Percentiles rank a stretch among this genome's conserved stretches.
Conservation (phyloP, 129 eudicot species). For the Pseudognaphalium luteoalbum region DNA sequence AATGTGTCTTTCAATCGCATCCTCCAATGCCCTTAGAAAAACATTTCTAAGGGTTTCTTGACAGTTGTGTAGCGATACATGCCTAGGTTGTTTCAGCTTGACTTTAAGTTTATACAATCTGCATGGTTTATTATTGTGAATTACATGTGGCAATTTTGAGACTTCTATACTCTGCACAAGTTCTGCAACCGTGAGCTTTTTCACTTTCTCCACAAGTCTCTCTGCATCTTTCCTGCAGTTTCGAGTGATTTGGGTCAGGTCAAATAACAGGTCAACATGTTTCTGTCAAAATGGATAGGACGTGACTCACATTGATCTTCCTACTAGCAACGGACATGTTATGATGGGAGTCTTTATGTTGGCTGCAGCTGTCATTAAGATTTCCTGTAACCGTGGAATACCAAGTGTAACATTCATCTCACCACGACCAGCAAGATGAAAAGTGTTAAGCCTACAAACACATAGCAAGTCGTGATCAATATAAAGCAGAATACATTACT, state of each 20-base stretch:
- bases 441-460: constrained; percentile 78
- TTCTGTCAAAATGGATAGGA: not conserved
- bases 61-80: constrained; percentile 51
- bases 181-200: constrained; percentile 74
- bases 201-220: constrained; percentile 61
- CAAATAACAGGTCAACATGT: not conserved
- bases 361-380: constrained; percentile 80
- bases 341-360: constrained; percentile 87
- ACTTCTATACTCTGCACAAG: constrained; percentile 77
- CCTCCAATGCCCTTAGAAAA: constrained; percentile 67
- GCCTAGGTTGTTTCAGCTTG: constrained; percentile 57
- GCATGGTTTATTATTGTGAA: constrained; percentile 32
- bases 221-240: constrained; percentile 75
- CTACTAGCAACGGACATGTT: constrained; percentile 76
- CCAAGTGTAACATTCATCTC: constrained; percentile 99
- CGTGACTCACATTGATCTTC: constrained; percentile 59
- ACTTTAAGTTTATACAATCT: constrained; percentile 68
- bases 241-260: not conserved
- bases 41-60: constrained; percentile 46
- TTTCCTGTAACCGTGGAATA: constrained; percentile 97
- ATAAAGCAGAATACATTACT: constrained; percentile 8
- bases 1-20: constrained; percentile 69
- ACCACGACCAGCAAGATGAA: constrained; percentile 99
- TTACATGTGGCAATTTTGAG: constrained; percentile 42
- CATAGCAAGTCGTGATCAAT: not conserved